Base-by-base conservation (phyloP, 2,329 filamentous ascomycete species). In the Fulvia fulva region DNA sequence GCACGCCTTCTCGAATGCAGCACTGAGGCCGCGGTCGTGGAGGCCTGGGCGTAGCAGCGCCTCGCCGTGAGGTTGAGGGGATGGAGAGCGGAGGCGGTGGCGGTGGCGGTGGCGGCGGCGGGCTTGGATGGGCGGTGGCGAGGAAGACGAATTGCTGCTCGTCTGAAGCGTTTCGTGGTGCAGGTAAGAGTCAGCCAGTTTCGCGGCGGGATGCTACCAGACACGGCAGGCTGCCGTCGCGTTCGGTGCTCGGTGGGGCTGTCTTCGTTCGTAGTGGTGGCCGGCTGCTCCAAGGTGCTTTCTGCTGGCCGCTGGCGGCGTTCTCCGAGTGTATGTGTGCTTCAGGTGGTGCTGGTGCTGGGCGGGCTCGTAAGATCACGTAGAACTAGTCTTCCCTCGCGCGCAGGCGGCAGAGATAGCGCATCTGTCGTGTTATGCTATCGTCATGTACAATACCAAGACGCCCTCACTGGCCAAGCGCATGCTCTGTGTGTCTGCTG, bases 1-100 rank as follows among this genome's bases (percentile, higher is more conserved):
- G 58, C 63, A 67, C n/a, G 65, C 63, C 53, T 69, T 70, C 26
- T 68, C 68, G 45, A 71, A 69, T 9, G 66, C 66, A 14, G 61
- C 56, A 25, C 65, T 66, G 50, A 70, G 62, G 56, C 65, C 58
- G 47, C 63, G 65, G 44, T 57, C 53, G 53, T 63, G 46, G 34
- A 52, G 37, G n/a, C 55, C 55, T 11, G 55, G 55, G 21, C 56
- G 59, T 26, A 58, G 30, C 37, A 45, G 53, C 52, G 62, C 57
- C 21, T 54, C 45, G 43, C 22, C 19, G 46, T 21, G 37, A 41
- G 52, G 49, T 51, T 32, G 50, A 34, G 49, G 28, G 37, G 47
- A 34, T 22, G 54, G 26, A 43, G 52, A 19, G 25, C 26, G 19
- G 52, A 25, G 37, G 25, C 16, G 23, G 50, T 50, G 46, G n/a